A percentile compares a stretch with the other conserved stretches of the same genome.
These are phyloP conservation scores for Trichoderma asperelloides DNA, from an alignment of 495 filamentous ascomycete genomes.

Conservation along the genomic window DNA sequence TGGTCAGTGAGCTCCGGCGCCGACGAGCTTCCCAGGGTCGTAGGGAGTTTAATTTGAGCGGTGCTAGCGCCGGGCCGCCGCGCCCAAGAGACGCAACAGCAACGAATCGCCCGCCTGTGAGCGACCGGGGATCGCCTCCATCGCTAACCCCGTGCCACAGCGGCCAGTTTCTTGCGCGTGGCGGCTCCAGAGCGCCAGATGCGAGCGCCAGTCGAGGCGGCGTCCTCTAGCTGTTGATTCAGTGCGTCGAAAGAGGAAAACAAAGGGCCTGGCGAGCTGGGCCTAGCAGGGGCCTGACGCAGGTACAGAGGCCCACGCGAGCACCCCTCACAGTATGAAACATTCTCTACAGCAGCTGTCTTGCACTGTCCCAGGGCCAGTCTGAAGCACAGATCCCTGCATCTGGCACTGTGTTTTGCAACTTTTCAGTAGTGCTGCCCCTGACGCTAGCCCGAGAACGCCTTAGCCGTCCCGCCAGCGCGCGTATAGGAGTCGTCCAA, in stretches of 20 bases:
- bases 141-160: not conserved
- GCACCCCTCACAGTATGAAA: not conserved
- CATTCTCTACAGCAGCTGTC: not conserved
- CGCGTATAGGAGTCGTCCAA: not conserved
- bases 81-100: not conserved
- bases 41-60: constrained; percentile 8
- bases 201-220: not conserved
- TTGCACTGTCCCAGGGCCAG: not conserved
- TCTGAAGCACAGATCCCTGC: not conserved
- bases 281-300: constrained; percentile 7
- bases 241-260: not conserved
- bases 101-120: not conserved
- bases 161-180: not conserved
- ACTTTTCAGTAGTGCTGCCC: not conserved
- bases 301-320: not conserved
- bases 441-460: constrained; percentile 7
- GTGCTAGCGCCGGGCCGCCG: constrained; percentile 5
- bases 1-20: not conserved
- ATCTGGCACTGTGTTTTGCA: not conserved
- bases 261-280: not conserved
- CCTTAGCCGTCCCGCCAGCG: not conserved
- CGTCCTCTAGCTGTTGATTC: not conserved
- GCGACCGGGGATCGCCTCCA: not conserved
- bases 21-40: not conserved
- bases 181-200: not conserved